Percentiles rank a stretch among this genome's conserved stretches.
Conservation (phyloP, 352 stramenopile species). For the Phytophthora idaei region DNA sequence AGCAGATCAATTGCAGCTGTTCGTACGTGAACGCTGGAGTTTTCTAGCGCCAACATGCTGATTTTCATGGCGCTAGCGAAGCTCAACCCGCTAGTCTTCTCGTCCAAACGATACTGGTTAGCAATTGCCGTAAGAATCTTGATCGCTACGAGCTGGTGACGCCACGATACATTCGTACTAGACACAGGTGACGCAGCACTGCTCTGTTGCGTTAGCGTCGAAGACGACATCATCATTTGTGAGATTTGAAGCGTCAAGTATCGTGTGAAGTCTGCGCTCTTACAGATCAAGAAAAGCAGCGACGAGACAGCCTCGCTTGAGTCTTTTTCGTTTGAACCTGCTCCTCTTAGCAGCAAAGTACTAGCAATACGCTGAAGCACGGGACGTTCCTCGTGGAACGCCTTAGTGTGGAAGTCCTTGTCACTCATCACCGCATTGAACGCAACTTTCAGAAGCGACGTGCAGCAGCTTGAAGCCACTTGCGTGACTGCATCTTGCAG, state of each 20-base stretch:
- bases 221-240: conserved; percentile 43
- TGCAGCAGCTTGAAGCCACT: conserved; percentile 68
- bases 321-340: conserved; percentile 80
- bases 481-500: conserved; percentile 71
- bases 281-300: conserved; percentile 83
- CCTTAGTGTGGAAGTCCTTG: conserved; percentile 60
- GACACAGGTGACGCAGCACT: not conserved
- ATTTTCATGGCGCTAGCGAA: conserved; percentile 72
- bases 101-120: conserved; percentile 80
- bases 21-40: conserved; percentile 79
- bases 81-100: conserved; percentile 52
- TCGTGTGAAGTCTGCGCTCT: conserved; percentile 71
- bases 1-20: conserved; percentile 72
- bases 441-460: conserved; percentile 58
- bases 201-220: not conserved
- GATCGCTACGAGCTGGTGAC: conserved; percentile 73
- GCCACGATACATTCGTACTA: conserved; percentile 51
- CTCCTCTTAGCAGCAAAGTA: conserved; percentile 52
- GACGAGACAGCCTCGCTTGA: conserved; percentile 74
- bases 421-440: conserved; percentile 66
- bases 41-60: conserved; percentile 65
- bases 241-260: conserved; percentile 65
- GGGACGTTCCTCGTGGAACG: conserved; percentile 62
- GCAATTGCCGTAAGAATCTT: conserved; percentile 82
- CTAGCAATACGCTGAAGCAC: conserved; percentile 54